These are phyloP conservation scores for Magnolia changhungtana DNA, from an alignment of 164 flowering plant species.

Conservation along the genomic window DNA sequence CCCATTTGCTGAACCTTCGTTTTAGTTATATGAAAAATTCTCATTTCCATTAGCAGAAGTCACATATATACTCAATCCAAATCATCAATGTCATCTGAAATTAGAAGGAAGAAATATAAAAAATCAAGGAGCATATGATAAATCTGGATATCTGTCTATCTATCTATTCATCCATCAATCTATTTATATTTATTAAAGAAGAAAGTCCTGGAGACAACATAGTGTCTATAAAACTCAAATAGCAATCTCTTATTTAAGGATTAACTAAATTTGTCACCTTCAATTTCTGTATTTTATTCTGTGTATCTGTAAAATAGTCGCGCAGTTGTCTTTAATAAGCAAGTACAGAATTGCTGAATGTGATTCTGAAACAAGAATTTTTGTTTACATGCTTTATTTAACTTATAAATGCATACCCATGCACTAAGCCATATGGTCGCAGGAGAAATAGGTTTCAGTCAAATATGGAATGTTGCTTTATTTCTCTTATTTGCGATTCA, in stretches of 20 bases:
- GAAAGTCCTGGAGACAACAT: neutral
- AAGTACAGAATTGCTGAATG: slow-evolving; percentile 69
- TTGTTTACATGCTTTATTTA: slow-evolving; percentile 3
- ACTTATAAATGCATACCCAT: neutral
- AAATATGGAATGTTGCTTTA: too few species aligned
- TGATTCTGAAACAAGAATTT: slow-evolving; percentile 57
- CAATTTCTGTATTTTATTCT: slow-evolving; percentile 45
- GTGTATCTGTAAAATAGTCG: slow-evolving; percentile 34
- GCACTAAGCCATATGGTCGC: too few species aligned
- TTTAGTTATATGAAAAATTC: slow-evolving; percentile 19
- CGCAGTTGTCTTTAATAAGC: slow-evolving; percentile 58
- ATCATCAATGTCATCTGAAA: neutral
- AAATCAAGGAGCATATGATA: too few species aligned
- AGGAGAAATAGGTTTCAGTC: too few species aligned
- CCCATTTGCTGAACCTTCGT: slow-evolving; percentile 36
- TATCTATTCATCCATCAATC: neutral
- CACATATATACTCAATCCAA: slow-evolving; percentile 28
- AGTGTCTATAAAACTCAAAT: neutral
- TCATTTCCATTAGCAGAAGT: slow-evolving; percentile 15
- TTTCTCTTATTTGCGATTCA: too few species aligned
- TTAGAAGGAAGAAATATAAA: too few species aligned
- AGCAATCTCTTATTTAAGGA: neutral
- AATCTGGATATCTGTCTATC: too few species aligned
- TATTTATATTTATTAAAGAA: neutral
- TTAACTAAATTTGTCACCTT: slow-evolving; percentile 43